Percentiles rank a stretch among this genome's conserved stretches.
Conservation (phyloP, 2,329 filamentous ascomycete species). For the Fusarium sp. region DNA sequence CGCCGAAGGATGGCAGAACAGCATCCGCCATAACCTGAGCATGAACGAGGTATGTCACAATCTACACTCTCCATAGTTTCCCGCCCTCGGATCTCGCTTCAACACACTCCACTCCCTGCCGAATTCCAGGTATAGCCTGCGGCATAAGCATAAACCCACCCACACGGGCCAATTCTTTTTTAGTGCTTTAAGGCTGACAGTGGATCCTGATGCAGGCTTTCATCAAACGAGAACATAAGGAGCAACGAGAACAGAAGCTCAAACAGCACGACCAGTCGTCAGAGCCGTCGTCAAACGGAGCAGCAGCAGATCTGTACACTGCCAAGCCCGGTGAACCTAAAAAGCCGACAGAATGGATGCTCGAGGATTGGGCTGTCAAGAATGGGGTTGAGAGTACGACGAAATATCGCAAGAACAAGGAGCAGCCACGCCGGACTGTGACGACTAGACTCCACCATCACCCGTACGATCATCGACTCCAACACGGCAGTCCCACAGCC, state of each 20-base stretch:
- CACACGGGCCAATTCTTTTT: conserved; percentile 23
- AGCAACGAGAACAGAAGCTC: background rate
- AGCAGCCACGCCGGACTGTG: conserved; percentile 45
- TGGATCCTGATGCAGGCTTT: conserved; percentile 51
- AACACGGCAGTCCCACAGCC: conserved; percentile 44
- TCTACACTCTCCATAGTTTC: conserved; percentile 22
- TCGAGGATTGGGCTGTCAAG: conserved; percentile 75
- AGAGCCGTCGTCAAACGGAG: conserved; percentile 2
- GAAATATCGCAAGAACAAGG: conserved; percentile 69
- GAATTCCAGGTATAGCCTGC: conserved; percentile 8
- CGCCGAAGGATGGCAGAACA: conserved; percentile 89
- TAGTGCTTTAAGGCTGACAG: conserved; percentile 29
- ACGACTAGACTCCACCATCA: conserved; percentile 27
- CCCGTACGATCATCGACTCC: conserved; percentile 32
- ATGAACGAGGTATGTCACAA: conserved; percentile 82
- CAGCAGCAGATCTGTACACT: conserved; percentile 9
- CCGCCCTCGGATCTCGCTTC: conserved; percentile 25
- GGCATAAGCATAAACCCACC: conserved; percentile 21
- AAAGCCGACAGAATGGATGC: conserved; percentile 80
- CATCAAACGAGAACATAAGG: conserved; percentile 53
- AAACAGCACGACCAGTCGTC: conserved; percentile 42
- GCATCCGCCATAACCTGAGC: conserved; percentile 92
- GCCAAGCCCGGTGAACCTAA: conserved; percentile 57
- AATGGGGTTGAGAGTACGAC: conserved; percentile 89
- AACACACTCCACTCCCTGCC: conserved; percentile 8